A percentile compares a stretch with the other conserved stretches of the same genome.
These are phyloP conservation scores for Dryadomyces quercus-mongolicae DNA, from an alignment of 2,329 filamentous ascomycete genomes.

Conservation along the genomic window DNA sequence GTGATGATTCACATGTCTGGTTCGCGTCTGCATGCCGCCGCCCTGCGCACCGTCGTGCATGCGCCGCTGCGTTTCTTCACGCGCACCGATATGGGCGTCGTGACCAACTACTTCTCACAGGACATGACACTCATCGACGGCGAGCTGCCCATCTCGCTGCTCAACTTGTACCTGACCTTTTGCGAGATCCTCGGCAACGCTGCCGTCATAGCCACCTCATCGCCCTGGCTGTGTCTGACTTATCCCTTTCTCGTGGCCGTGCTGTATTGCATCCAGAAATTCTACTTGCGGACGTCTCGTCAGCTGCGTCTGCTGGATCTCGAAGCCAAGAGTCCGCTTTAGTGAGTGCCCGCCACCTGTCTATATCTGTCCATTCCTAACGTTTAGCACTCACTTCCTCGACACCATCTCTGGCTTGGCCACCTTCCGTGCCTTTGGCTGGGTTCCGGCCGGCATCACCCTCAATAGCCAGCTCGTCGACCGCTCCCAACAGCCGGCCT, in stretches of 20 bases:
- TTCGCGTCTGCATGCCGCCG: conserved; percentile 16
- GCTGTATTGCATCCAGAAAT: conserved; percentile 39
- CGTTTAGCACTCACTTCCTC: conserved; percentile 30
- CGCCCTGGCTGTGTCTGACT: conserved; percentile 21
- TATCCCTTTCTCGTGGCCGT: conserved; percentile 35
- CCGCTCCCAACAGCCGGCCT: conserved; percentile 42
- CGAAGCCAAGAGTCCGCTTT: conserved; percentile 47
- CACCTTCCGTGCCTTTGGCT: conserved; percentile 46
- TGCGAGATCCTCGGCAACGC: conserved; percentile 16
- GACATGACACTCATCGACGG: conserved; percentile 28
- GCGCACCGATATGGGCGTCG: conserved; percentile 21
- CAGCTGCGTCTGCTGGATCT: conserved; percentile 49
- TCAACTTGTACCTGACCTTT: conserved; percentile 13
- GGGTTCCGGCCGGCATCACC: conserved; percentile 30
- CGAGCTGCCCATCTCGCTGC: conserved; percentile 21
- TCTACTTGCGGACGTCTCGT: conserved; percentile 48
- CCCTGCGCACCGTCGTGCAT: conserved; percentile 20
- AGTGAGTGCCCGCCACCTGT: conserved; percentile 21
- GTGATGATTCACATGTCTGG: conserved; percentile 14
- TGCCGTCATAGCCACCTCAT: conserved; percentile 18
- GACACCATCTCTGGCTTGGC: conserved; percentile 42
- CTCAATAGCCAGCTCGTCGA: conserved; percentile 37
- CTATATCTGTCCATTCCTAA: background rate
- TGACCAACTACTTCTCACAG: conserved; percentile 28
- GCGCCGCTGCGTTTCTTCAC: conserved; percentile 23